Percentiles rank a stretch among this genome's conserved stretches.
Evolutionary conservation across 345 rosid genomes (phyloP).

Genomic region (Bretschneidera sinensis): DNA sequence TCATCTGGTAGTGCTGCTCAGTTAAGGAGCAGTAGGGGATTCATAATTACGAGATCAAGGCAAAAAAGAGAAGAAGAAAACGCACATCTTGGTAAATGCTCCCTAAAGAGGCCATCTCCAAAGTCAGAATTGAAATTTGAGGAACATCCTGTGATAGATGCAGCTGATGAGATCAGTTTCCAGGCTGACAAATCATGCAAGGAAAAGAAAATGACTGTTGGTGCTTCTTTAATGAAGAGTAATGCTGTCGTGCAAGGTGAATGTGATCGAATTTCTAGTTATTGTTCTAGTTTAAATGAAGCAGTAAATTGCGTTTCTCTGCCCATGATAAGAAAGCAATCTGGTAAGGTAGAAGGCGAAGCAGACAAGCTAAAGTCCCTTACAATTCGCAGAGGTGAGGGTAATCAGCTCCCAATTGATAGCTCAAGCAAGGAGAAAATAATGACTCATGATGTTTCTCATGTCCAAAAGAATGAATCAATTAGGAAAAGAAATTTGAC

Average conservation of each 20-base stretch:
- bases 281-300: background rate
- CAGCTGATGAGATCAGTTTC: background rate
- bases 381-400: background rate
- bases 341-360: constrained; percentile 10
- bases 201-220: constrained; percentile 3
- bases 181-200: background rate
- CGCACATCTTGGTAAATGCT: no score
- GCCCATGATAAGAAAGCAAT: constrained; percentile 8
- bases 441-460: constrained; percentile 3
- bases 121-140: constrained; percentile 4
- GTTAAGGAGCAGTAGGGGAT: no score
- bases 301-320: background rate
- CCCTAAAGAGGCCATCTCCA: no score
- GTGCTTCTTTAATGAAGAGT: constrained; percentile 1
- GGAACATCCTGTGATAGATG: background rate
- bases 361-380: constrained; percentile 5
- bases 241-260: background rate
- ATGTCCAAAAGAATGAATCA: constrained; percentile 12
- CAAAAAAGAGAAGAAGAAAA: no score
- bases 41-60: no score
- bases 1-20: no score
- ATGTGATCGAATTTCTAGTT: background rate
- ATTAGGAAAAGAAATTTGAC: constrained; percentile 4
- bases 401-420: constrained; percentile 5
- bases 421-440: constrained; percentile 10